Percentiles rank a stretch among this genome's conserved stretches.
These are phyloP conservation scores for Leptographium lundbergii DNA, from an alignment of 2,329 filamentous ascomycete species.

Conservation along the genomic window DNA sequence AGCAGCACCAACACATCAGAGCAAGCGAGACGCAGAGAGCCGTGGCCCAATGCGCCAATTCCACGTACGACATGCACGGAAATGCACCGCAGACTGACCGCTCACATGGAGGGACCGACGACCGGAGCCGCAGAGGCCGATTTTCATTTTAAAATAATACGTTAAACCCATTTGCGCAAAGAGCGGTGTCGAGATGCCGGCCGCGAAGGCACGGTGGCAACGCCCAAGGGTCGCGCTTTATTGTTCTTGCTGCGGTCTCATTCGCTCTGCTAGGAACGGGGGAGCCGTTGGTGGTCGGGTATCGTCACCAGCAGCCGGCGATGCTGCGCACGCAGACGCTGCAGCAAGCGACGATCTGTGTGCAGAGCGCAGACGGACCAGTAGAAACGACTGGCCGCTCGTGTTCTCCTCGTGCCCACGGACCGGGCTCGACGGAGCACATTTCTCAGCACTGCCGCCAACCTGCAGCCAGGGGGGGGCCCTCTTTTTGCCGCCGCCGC, in stretches of 20 bases:
- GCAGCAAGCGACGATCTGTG: neutral
- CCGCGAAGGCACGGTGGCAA: neutral
- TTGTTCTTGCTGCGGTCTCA: too few relatives aligned
- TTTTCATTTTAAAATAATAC: neutral
- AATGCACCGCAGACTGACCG: neutral
- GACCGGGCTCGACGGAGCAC: neutral
- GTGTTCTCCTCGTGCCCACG: neutral
- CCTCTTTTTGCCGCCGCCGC: constrained; percentile 1
- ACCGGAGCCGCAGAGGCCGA: neutral
- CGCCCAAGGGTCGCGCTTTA: neutral
- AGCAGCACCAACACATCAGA: neutral
- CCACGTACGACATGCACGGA: neutral
- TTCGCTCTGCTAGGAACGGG: too few relatives aligned
- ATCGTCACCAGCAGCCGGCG: neutral
- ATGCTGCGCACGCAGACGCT: neutral
- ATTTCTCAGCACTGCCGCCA: constrained; percentile 9
- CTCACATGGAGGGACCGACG: neutral
- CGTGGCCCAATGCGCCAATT: neutral
- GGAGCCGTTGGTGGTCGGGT: too few relatives aligned
- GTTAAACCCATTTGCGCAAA: neutral
- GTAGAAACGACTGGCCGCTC: neutral
- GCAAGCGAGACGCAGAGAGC: neutral
- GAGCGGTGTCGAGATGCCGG: neutral
- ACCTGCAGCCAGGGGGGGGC: neutral
- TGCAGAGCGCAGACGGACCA: neutral